Evolutionary conservation across 1,284 basidiomycete genomes (phyloP), one percentile per base, ranked within the genome.

Genomic region (Chalciporus sp.): DNA sequence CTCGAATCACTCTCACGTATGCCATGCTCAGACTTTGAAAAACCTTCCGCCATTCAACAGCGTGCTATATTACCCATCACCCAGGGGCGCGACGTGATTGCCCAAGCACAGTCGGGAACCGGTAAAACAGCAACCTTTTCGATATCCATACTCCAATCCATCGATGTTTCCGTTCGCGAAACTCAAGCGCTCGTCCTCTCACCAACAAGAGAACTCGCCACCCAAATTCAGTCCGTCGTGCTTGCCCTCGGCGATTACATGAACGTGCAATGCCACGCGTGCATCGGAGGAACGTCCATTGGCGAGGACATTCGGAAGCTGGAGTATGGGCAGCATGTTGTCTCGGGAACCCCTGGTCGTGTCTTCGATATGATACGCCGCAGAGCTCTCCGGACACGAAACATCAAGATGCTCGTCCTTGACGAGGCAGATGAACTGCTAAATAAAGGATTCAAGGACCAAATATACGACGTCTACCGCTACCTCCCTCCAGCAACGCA

Each of bases 281-380:
- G 96, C 75, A 98, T 99, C 67, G 96, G 96, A 51, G 97, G 97
- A 35, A 98, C 95, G 4, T 94, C 92, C 35, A 93, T 99, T 60
- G 94, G 96, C 23, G 97, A 99, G 76, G 97, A 99, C 70, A 99
- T 99, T 67, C 85, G 94, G 62, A 99, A 99, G 77, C 85, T 99
- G 53, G 95, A 98, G 74, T 95, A 98, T 61, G 97, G 97, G 4
- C 94, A 97, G 67, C 97, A 99, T 71, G 92, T 99, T 59, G 95
- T 99, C 29, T 94, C 92, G 7, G 97, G 97, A 19, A 98, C 97
- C 7, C 97, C 97, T 16, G 97, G 97, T 9, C 92, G 97, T 68
- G 97, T 99, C 16, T 99, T 97, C 68, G 97, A 99, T 76, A 99
- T 99, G 97, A 99, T 99, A 78, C 86, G 95, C 57, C 85, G 97